Evolutionary conservation across 2,329 filamentous ascomycete species (phyloP).

Genomic region (Scedosporium minutisporum): DNA sequence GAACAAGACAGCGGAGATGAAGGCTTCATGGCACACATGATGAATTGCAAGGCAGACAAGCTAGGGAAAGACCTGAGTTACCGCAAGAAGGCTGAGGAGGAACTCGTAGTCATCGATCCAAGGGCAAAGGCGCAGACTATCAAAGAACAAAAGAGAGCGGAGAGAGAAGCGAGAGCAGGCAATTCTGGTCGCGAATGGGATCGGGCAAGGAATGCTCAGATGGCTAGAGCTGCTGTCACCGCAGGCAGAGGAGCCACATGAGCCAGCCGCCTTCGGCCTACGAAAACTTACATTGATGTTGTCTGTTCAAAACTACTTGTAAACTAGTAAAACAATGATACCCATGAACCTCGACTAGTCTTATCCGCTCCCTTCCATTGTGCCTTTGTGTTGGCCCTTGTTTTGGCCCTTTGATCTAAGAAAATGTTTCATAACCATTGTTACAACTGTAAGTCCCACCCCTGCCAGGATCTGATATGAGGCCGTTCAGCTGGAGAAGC

Average conservation of each 20-base stretch:
- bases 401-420: not conserved
- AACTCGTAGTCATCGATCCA: slow-evolving; percentile 87
- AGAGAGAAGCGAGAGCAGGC: slow-evolving; percentile 43
- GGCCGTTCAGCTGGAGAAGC: too few species aligned
- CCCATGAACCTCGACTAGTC: not conserved
- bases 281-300: not conserved
- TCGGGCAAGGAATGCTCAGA: slow-evolving; percentile 43
- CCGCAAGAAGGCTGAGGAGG: slow-evolving; percentile 83
- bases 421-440: too few species aligned
- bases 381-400: too few species aligned
- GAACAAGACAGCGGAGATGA: slow-evolving; percentile 45
- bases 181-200: slow-evolving; percentile 49
- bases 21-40: slow-evolving; percentile 77
- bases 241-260: slow-evolving; percentile 48
- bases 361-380: not conserved
- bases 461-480: not conserved
- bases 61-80: slow-evolving; percentile 87
- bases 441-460: not conserved
- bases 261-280: slow-evolving; percentile 10
- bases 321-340: not conserved
- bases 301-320: not conserved
- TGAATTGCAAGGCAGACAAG: slow-evolving; percentile 82
- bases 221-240: slow-evolving; percentile 42
- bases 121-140: slow-evolving; percentile 70
- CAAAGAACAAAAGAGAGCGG: slow-evolving; percentile 52